These are phyloP conservation scores for Fusarium nematophilum DNA, from an alignment of 2,329 filamentous ascomycete species.

Conservation along the genomic window DNA sequence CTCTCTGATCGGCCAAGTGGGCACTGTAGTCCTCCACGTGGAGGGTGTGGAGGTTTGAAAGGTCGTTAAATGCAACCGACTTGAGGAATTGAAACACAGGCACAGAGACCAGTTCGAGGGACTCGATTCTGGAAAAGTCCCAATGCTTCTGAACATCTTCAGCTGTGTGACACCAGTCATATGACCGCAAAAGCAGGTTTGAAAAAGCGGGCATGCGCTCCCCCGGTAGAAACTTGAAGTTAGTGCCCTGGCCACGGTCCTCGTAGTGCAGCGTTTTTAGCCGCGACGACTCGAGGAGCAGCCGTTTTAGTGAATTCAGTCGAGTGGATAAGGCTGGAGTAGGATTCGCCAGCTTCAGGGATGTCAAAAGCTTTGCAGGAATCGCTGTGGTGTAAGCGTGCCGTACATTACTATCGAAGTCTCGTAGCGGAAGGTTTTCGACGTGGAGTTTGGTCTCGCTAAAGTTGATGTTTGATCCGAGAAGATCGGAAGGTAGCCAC, in stretches of 20 bases:
- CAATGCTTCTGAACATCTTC: slow-evolving; percentile 56
- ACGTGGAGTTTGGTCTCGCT: slow-evolving; percentile 51
- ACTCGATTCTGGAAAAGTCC: slow-evolving; percentile 58
- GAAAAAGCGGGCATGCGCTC: slow-evolving; percentile 58
- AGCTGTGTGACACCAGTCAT: slow-evolving; percentile 60
- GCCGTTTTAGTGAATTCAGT: slow-evolving; percentile 55
- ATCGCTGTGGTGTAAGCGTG: slow-evolving; percentile 53
- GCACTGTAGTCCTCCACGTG: slow-evolving; percentile 59
- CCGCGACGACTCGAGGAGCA: slow-evolving; percentile 51
- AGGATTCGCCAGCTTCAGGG: slow-evolving; percentile 54
- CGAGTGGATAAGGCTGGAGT: slow-evolving; percentile 55
- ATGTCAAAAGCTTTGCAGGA: slow-evolving; percentile 53
- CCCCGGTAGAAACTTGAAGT: slow-evolving; percentile 52
- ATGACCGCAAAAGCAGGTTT: slow-evolving; percentile 57
- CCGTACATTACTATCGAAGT: slow-evolving; percentile 49
- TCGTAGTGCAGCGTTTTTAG: slow-evolving; percentile 56
- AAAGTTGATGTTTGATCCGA: slow-evolving; percentile 47
- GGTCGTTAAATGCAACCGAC: slow-evolving; percentile 52
- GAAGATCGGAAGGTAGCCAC: slow-evolving; percentile 55
- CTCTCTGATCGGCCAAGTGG: slow-evolving; percentile 51
- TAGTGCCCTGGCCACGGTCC: slow-evolving; percentile 58
- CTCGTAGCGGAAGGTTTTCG: slow-evolving; percentile 55
- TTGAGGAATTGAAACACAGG: slow-evolving; percentile 58
- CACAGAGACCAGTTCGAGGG: slow-evolving; percentile 56
- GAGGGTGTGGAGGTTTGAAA: slow-evolving; percentile 52